A percentile compares a stretch with the other conserved stretches of the same genome.
These are phyloP conservation scores for Colletotrichum sidae DNA, from an alignment of 2,329 filamentous ascomycete genomes.

Conservation along the genomic window DNA sequence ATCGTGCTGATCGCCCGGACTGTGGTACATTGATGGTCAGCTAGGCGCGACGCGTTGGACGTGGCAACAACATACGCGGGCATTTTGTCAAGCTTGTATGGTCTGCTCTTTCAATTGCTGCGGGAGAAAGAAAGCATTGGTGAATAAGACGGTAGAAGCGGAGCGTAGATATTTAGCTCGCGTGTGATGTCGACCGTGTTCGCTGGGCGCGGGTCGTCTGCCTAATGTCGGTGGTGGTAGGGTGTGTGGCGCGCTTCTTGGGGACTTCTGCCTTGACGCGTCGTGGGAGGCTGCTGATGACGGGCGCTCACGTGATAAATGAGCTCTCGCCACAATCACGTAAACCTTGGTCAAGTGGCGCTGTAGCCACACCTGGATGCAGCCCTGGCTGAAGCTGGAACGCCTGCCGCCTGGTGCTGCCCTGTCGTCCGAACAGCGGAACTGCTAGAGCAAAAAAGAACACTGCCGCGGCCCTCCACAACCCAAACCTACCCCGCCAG, in stretches of 20 bases:
- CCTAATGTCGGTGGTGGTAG: neutral
- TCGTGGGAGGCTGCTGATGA: conserved; percentile 20
- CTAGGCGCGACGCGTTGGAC: conserved; percentile 1
- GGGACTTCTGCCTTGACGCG: conserved; percentile 20
- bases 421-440: conserved; percentile 34
- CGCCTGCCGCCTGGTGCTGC: conserved; percentile 4
- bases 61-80: conserved; percentile 54
- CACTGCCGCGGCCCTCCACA: conserved; percentile 18
- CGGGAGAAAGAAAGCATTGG: neutral
- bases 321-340: no score
- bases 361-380: no score
- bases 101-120: neutral
- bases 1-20: conserved; percentile 76
- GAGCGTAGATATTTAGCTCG: neutral
- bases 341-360: no score
- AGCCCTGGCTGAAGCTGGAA: no score
- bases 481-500: conserved; percentile 36
- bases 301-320: neutral
- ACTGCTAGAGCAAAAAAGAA: conserved; percentile 24
- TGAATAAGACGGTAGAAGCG: neutral
- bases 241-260: conserved; percentile 21
- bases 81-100: conserved; percentile 45
- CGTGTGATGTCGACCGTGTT: neutral
- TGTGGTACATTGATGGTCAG: conserved; percentile 47
- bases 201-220: conserved; percentile 5